phyloP scores from a whole-genome alignment of 2,329 filamentous ascomycete species.

The Apiospora koreana region DNA sequence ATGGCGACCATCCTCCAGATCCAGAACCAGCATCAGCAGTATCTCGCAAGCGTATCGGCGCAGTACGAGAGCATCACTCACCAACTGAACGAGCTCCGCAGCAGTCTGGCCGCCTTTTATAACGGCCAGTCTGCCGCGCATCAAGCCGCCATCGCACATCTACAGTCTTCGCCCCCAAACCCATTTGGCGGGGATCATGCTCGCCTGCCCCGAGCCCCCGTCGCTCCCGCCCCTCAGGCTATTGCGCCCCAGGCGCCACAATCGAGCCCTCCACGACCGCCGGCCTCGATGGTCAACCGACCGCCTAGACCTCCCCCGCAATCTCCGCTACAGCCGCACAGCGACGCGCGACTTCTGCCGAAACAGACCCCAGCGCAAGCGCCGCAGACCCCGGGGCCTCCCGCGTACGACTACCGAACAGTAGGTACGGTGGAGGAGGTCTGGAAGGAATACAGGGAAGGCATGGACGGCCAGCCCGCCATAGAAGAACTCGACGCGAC shows the following conservation, averaged over 20 bases:
- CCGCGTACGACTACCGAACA: conserved; percentile 35
- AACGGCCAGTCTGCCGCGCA: conserved; percentile 28
- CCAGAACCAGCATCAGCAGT: conserved; percentile 35
- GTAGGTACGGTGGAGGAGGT: conserved; percentile 38
- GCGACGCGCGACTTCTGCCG: conserved; percentile 25
- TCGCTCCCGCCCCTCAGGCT: conserved; percentile 23
- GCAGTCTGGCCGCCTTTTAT: conserved; percentile 27
- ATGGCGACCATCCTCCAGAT: conserved; percentile 36
- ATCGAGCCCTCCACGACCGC: conserved; percentile 20
- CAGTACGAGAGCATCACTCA: conserved; percentile 35
- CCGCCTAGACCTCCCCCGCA: conserved; percentile 27
- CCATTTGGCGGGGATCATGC: conserved; percentile 1
- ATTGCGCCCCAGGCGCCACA: conserved; percentile 23
- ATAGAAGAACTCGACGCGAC: conserved; percentile 36
- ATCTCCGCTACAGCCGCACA: conserved; percentile 26
- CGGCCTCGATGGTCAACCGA: conserved; percentile 19
- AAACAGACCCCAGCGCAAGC: conserved; percentile 25
- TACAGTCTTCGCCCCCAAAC: conserved; percentile 14
- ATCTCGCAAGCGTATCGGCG: conserved; percentile 33
- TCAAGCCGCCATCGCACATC: conserved; percentile 28
- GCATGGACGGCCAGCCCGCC: conserved; percentile 37
- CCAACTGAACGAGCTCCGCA: conserved; percentile 35
- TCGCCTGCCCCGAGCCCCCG: conserved; percentile 27
- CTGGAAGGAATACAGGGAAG: conserved; percentile 39
- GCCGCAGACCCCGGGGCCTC: conserved; percentile 31